Percentiles rank a stretch among this genome's conserved stretches.
phyloP scores from a whole-genome alignment of 495 filamentous ascomycete genomes.

The Lasiosphaeria ovina region DNA sequence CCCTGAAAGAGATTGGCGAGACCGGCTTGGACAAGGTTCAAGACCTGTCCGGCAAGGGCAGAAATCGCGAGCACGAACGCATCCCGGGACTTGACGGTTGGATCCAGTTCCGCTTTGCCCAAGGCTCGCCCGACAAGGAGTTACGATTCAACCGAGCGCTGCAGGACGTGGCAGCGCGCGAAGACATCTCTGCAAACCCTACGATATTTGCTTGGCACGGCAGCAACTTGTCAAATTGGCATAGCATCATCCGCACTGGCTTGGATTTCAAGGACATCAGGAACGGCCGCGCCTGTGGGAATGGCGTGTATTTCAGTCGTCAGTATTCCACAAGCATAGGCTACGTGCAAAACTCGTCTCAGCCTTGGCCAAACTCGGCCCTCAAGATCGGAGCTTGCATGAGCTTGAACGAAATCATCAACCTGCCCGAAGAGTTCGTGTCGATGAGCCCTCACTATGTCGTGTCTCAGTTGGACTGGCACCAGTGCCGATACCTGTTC shows the following conservation, averaged over 20 bases:
- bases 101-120: constrained; percentile 82
- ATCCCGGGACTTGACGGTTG: constrained; percentile 66
- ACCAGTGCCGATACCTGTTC: constrained; percentile 87
- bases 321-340: constrained; percentile 54
- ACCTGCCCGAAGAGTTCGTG: constrained; percentile 62
- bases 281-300: constrained; percentile 69
- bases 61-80: constrained; percentile 42
- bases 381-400: constrained; percentile 60
- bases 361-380: constrained; percentile 62
- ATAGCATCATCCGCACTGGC: constrained; percentile 81
- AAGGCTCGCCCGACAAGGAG: constrained; percentile 90
- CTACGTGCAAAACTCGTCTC: constrained; percentile 40
- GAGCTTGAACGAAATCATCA: constrained; percentile 88
- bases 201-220: constrained; percentile 87
- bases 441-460: constrained; percentile 61
- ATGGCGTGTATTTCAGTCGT: constrained; percentile 79
- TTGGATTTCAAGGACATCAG: constrained; percentile 63
- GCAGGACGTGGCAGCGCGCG: constrained; percentile 39
- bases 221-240: constrained; percentile 77
- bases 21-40: background rate
- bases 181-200: constrained; percentile 48
- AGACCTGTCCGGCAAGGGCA: constrained; percentile 12
- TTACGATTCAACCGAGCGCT: constrained; percentile 70
- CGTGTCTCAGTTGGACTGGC: constrained; percentile 78
- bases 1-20: background rate